A percentile compares a stretch with the other conserved stretches of the same genome.
Evolutionary conservation across 2,329 filamentous ascomycete species (phyloP).

Genomic region (Trichoderma atrobrunneum): DNA sequence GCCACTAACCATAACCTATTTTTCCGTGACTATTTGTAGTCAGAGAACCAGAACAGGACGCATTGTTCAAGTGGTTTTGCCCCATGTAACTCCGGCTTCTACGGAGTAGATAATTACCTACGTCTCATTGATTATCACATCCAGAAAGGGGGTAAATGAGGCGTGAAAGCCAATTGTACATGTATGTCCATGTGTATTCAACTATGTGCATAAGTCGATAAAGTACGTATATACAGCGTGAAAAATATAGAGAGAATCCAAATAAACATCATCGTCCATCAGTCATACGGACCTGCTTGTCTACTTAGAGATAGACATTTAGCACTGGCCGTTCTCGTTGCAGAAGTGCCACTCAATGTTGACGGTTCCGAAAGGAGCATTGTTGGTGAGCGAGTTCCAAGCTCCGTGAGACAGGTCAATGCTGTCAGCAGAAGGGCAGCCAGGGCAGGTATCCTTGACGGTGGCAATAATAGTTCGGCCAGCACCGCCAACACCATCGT

Average conservation of each 20-base stretch:
- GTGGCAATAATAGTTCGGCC: slow-evolving; percentile 2
- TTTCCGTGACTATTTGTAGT: not conserved
- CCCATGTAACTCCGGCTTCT: not conserved
- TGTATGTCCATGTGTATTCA: not conserved
- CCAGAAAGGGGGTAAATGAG: not conserved
- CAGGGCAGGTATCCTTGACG: slow-evolving; percentile 16
- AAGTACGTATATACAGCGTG: not conserved
- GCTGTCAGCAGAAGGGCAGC: slow-evolving; percentile 13
- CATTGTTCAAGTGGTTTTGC: not conserved
- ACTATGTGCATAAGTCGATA: not conserved
- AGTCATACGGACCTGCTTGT: not conserved
- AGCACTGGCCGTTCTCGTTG: slow-evolving; percentile 18
- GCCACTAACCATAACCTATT: not conserved
- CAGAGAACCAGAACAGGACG: not conserved
- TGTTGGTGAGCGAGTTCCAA: slow-evolving; percentile 12
- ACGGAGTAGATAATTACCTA: not conserved
- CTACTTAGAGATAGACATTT: not conserved
- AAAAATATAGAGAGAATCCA: slow-evolving; percentile 8
- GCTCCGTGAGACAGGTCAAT: slow-evolving; percentile 17
- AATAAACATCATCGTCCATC: not conserved
- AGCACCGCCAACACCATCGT: slow-evolving; percentile 12
- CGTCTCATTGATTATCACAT: too few relatives aligned
- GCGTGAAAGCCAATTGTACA: not conserved
- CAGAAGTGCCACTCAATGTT: slow-evolving; percentile 21
- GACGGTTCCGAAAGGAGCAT: slow-evolving; percentile 9